Evolutionary conservation across 2,329 filamentous ascomycete genomes (phyloP), one percentile per base, ranked within the genome.

Genomic region (Fonsecaea erecta): DNA sequence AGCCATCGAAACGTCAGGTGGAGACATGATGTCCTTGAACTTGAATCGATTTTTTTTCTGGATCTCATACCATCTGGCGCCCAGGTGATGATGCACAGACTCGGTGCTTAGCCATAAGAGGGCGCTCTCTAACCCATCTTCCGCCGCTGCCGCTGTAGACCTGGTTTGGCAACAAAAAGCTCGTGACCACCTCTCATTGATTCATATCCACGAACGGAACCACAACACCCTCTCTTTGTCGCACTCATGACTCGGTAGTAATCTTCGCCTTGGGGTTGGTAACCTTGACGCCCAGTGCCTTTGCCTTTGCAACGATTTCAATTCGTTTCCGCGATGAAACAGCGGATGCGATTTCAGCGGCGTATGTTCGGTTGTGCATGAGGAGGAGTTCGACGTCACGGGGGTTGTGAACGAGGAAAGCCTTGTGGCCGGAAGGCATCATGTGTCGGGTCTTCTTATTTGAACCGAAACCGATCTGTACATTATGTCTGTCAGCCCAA

Each of bases 401-500:
- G 83, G 88, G 83, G 88, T 99, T 99, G 90, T 90, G 92, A 85
- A 99, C 95, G 80, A 98, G 89, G 91, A 99, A 99, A 74, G 94
- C 92, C 90, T 97, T 98, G 91, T 98, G 94, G 85, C 95, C 95
- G 77, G 93, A 97, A 81, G 95, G 95, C 87, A 93, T 96, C 90
- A 98, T 90, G 88, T 96, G 94, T 79, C 92, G 90, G 80, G 95
- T 99, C 89, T 98, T 98, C 89, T 92, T 96, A 92, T 98, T 98
- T 85, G 91, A 95, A 76, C 95, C 93, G 82, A 93, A 99, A 79
- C 95, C 95, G 81, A 99, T 99, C 95, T 97, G 80, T 76, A 66
- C 48, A 64, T 68, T 68, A 58, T 43, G 63, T 62, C 28, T 57
- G 56, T 61, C 63, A 68, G 65, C 64, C 71, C 24, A 48, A 21